These are phyloP conservation scores for Cytospora chrysosperma DNA, from an alignment of 2,329 filamentous ascomycete species.

Conservation along the genomic window DNA sequence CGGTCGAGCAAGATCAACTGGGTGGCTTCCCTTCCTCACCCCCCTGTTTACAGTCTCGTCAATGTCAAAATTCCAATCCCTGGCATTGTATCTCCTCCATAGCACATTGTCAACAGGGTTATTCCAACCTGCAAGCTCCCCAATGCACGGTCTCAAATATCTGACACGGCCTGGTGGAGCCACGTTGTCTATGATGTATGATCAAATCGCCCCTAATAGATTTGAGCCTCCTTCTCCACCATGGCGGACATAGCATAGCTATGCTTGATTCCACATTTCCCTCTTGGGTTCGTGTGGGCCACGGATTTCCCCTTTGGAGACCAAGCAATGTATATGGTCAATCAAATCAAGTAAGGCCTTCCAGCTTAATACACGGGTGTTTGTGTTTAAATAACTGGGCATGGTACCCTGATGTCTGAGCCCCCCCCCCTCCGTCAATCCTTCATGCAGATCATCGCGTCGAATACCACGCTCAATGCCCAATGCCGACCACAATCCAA, in stretches of 20 bases:
- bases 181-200: conserved; percentile 36
- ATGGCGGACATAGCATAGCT: neutral
- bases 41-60: neutral
- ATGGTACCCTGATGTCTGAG: conserved; percentile 7
- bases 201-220: conserved; percentile 30
- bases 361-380: neutral
- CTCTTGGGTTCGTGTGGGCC: neutral
- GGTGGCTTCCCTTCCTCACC: conserved; percentile 4
- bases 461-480: neutral
- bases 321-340: neutral
- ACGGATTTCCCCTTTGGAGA: neutral
- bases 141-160: conserved; percentile 17
- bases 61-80: conserved; percentile 3
- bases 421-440: neutral
- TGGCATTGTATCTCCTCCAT: conserved; percentile 19
- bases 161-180: conserved; percentile 32
- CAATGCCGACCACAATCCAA: neutral
- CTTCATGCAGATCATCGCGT: conserved; percentile 15
- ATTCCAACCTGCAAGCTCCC: conserved; percentile 23
- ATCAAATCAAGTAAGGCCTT: neutral
- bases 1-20: neutral
- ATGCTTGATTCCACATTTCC: conserved; percentile 1
- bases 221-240: conserved; percentile 22
- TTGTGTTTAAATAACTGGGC: neutral
- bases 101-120: neutral